These are phyloP conservation scores for Paraphoma sp. DNA, from an alignment of 2,329 filamentous ascomycete species.

Conservation along the genomic window DNA sequence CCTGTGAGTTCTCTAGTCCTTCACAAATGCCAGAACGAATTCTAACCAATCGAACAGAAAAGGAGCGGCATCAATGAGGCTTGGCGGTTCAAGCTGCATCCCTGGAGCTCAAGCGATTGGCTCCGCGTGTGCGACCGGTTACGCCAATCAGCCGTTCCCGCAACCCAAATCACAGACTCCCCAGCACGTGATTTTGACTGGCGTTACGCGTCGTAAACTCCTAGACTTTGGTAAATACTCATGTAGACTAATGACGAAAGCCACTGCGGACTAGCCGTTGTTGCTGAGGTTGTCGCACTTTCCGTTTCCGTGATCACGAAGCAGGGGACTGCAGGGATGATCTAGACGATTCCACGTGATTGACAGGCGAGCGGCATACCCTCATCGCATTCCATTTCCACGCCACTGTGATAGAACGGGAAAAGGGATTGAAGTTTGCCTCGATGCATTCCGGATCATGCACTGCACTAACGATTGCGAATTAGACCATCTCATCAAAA, in stretches of 20 bases:
- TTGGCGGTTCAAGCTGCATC: slow-evolving; percentile 23
- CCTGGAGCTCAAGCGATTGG: slow-evolving; percentile 30
- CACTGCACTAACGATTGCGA: too few relatives aligned
- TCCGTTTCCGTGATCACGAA: too few relatives aligned
- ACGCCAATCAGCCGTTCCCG: slow-evolving; percentile 28
- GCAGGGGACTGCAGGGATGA: too few relatives aligned
- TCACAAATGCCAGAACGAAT: slow-evolving; percentile 4
- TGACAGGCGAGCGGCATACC: too few relatives aligned
- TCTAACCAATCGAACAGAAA: slow-evolving; percentile 21
- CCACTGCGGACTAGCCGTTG: not conserved
- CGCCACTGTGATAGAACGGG: too few relatives aligned
- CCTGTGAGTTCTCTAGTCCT: slow-evolving; percentile 11
- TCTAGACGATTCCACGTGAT: too few relatives aligned
- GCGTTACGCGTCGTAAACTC: too few relatives aligned
- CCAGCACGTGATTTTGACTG: slow-evolving; percentile 5
- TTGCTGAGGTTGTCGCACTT: too few relatives aligned
- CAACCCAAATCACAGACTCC: slow-evolving; percentile 20
- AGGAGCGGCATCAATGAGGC: not conserved
- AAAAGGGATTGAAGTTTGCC: too few relatives aligned
- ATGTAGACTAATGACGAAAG: not conserved
- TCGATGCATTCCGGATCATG: too few relatives aligned
- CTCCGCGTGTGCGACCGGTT: slow-evolving; percentile 3
- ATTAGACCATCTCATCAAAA: too few relatives aligned
- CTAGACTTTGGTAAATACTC: not conserved
- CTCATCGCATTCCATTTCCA: too few relatives aligned